A percentile compares a stretch with the other conserved stretches of the same genome.
phyloP scores from a whole-genome alignment of 768 basidiomycete genomes.

The Polyporus arcularius region DNA sequence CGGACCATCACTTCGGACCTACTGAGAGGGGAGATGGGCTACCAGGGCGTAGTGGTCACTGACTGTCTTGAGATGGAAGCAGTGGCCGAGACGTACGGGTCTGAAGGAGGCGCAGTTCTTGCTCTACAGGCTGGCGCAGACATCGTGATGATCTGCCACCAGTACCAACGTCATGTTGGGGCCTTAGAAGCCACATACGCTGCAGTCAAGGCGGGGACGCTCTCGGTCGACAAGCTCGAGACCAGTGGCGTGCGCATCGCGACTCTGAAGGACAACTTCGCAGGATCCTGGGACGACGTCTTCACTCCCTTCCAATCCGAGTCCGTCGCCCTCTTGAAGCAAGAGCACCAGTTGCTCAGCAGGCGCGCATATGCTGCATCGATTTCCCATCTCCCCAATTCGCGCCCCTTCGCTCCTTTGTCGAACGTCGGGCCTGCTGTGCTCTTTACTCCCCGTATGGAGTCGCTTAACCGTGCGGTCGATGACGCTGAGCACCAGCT shows the following conservation, averaged over 20 bases:
- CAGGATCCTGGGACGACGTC: constrained; percentile 46
- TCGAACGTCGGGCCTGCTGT: constrained; percentile 30
- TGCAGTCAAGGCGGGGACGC: constrained; percentile 47
- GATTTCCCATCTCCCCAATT: constrained; percentile 48
- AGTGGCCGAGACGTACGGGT: constrained; percentile 51
- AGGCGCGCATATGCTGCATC: constrained; percentile 47
- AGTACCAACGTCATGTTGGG: constrained; percentile 50
- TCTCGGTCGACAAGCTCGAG: constrained; percentile 41
- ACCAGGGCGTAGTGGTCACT: constrained; percentile 63
- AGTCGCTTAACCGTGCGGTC: constrained; percentile 62
- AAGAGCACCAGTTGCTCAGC: constrained; percentile 44
- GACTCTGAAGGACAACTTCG: constrained; percentile 52
- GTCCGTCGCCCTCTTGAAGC: constrained; percentile 33
- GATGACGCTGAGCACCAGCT: constrained; percentile 54
- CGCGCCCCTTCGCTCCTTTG: constrained; percentile 36
- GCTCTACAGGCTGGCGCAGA: constrained; percentile 67
- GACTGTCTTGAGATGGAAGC: constrained; percentile 82
- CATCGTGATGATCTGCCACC: constrained; percentile 76
- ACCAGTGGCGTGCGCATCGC: constrained; percentile 48
- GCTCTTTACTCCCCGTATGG: constrained; percentile 56
- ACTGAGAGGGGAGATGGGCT: constrained; percentile 52
- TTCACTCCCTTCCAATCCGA: constrained; percentile 18
- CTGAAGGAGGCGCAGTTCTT: constrained; percentile 54
- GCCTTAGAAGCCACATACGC: constrained; percentile 53
- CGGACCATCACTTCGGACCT: constrained; percentile 51